These are phyloP conservation scores for Microbotryum lychnidis-dioicae DNA, from an alignment of 1,284 basidiomycete genomes.

Conservation along the genomic window DNA sequence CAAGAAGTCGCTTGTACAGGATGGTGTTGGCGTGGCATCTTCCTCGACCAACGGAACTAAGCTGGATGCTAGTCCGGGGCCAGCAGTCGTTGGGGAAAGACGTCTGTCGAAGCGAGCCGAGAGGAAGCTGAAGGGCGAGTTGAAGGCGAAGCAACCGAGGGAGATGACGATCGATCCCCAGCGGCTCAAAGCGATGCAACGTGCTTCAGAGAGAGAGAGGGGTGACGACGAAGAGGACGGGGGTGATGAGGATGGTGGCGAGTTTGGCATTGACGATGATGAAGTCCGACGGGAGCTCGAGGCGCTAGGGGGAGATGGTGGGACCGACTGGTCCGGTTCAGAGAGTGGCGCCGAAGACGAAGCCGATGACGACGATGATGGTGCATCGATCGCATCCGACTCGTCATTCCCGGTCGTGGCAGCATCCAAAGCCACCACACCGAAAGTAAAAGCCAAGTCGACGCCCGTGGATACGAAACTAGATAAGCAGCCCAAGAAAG, in stretches of 20 bases:
- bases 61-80: background rate
- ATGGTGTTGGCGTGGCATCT: no score
- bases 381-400: background rate
- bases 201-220: constrained; percentile 26
- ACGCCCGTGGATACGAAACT: constrained; percentile 29
- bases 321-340: constrained; percentile 25
- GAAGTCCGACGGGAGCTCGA: constrained; percentile 20
- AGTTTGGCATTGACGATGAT: constrained; percentile 33
- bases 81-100: constrained; percentile 12
- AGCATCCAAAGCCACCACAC: background rate
- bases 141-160: constrained; percentile 15
- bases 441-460: constrained; percentile 14
- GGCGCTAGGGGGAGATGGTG: constrained; percentile 10
- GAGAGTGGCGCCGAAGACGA: constrained; percentile 12
- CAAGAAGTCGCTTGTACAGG: constrained; percentile 21
- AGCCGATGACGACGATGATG: constrained; percentile 9
- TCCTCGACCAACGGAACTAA: background rate
- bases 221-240: constrained; percentile 34
- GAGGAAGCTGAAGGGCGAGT: constrained; percentile 1
- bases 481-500: constrained; percentile 31
- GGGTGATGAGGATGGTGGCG: constrained; percentile 33
- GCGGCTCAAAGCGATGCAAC: constrained; percentile 2
- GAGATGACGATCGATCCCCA: constrained; percentile 23
- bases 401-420: background rate
- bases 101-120: constrained; percentile 35